These are phyloP conservation scores for Detonula confervacea DNA, from an alignment of 352 stramenopile species.

Conservation along the genomic window DNA sequence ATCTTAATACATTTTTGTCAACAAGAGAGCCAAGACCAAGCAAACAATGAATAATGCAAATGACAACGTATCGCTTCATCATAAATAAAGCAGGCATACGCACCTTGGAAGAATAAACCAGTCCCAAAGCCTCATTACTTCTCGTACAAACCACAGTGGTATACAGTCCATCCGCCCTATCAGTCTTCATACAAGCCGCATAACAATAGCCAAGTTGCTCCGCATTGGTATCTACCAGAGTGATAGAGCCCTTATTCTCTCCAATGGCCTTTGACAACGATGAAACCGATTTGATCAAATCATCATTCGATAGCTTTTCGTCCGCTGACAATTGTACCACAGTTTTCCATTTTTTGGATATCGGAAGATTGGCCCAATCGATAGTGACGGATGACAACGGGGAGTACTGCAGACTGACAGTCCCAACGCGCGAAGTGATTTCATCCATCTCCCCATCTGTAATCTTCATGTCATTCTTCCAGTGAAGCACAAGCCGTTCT, in stretches of 20 bases:
- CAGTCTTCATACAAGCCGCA: slow-evolving; percentile 74
- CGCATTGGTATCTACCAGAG: slow-evolving; percentile 71
- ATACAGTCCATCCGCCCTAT: slow-evolving; percentile 91
- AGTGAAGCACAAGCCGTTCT: slow-evolving; percentile 72
- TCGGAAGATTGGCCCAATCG: no score
- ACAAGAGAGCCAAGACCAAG: background rate
- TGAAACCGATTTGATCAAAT: slow-evolving; percentile 30
- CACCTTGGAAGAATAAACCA: slow-evolving; percentile 93
- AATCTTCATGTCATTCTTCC: slow-evolving; percentile 12
- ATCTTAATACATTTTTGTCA: background rate
- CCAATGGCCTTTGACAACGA: slow-evolving; percentile 58
- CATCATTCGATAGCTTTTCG: background rate
- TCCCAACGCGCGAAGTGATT: slow-evolving; percentile 10
- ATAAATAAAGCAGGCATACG: no score
- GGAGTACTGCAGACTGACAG: slow-evolving; percentile 6
- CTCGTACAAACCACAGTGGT: slow-evolving; percentile 94
- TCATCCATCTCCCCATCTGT: background rate
- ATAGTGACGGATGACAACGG: no score
- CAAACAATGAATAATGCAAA: background rate
- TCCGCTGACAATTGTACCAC: slow-evolving; percentile 13
- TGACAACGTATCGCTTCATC: no score
- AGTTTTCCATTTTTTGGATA: slow-evolving; percentile 11
- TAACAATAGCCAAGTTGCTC: slow-evolving; percentile 63
- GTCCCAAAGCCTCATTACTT: slow-evolving; percentile 88
- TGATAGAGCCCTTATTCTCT: slow-evolving; percentile 61